Percentiles rank a stretch among this genome's conserved stretches.
Evolutionary conservation across 2,329 filamentous ascomycete genomes (phyloP).

Genomic region (Pseudogymnoascus sp.): DNA sequence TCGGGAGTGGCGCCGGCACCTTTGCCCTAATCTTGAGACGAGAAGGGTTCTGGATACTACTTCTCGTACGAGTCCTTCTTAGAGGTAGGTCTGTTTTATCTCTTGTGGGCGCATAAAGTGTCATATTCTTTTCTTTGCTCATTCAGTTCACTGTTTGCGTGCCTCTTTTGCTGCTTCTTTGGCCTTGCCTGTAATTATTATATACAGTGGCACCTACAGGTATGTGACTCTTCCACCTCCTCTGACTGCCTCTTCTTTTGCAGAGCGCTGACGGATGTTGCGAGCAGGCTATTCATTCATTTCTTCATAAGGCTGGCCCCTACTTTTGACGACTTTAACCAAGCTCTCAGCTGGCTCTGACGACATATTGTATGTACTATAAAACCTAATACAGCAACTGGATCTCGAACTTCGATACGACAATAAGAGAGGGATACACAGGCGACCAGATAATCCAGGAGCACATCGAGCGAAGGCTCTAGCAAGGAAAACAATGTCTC

Average conservation of each 20-base stretch:
- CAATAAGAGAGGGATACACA: background rate
- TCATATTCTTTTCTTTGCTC: background rate
- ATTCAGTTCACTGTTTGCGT: background rate
- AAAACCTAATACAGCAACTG: background rate
- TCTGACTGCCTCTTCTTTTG: background rate
- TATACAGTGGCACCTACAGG: conserved; percentile 5
- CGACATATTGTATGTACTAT: conserved; percentile 5
- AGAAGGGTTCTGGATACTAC: background rate
- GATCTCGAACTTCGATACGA: background rate
- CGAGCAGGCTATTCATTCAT: background rate
- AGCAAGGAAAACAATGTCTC: conserved; percentile 7
- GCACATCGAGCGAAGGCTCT: conserved; percentile 16
- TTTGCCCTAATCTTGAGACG: conserved; percentile 6
- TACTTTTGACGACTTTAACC: conserved; percentile 1
- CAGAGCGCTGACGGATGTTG: background rate
- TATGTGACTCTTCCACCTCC: background rate
- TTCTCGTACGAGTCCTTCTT: background rate
- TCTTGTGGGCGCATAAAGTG: background rate
- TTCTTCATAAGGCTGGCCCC: conserved; percentile 6
- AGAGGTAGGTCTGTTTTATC: background rate
- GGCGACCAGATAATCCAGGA: background rate
- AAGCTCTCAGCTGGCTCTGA: conserved; percentile 7
- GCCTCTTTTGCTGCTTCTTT: background rate
- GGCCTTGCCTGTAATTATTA: conserved; percentile 1
- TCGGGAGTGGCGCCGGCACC: conserved; percentile 2